Evolutionary conservation across 495 filamentous ascomycete species (phyloP), one percentile per base, ranked within the genome.

Genomic region (Lepidopterella palustris): DNA sequence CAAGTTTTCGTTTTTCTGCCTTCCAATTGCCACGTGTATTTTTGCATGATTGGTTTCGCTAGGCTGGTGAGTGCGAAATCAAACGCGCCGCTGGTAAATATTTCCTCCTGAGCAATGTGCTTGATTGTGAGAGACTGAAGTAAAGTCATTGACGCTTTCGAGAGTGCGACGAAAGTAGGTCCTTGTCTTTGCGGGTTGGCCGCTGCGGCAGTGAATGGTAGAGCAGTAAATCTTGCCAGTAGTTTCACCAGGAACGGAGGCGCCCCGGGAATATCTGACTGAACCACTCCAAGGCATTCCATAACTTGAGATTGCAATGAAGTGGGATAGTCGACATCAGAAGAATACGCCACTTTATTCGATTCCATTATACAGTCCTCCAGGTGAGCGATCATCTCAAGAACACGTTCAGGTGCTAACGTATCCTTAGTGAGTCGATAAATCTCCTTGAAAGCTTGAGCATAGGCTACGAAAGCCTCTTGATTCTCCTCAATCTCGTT

Each of bases 101-200:
- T 32, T 13, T 64, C 65, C 10, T 54, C 47, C 4, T 69, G 60
- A 8, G 26, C 18, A 11, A 66, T 56, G 56, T 68, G 62, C 29
- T 66, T 60, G 13, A 53, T 45, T 0, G 91, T 74, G 26, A 92
- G 79, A 51, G 74, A 77, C 64, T 85, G 78, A 0, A 92, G 70
- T 31, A 91, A 77, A 15, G 79, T 76, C 75, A 95, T 93, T 47
- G 84, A 79, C 21, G 82, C 79, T 68, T 90, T 95, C 0, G 91
- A 91, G 66, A 97, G 81, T 18, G 93, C 90, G 50, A 98, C 82
- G 68, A 88, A 97, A 1, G 88, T 90, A 2, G 87, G 84, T 1
- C 59, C 54, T 11, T 67, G 56, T 24, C 48, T 59, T 47, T 42
- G 32, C 5, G 40, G 49, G 11, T 48, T 60, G 18, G 24, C 26